Percentiles rank a stretch among this genome's conserved stretches.
These are phyloP conservation scores for Exophiala calicioides DNA, from an alignment of 2,329 filamentous ascomycete genomes.

Conservation along the genomic window DNA sequence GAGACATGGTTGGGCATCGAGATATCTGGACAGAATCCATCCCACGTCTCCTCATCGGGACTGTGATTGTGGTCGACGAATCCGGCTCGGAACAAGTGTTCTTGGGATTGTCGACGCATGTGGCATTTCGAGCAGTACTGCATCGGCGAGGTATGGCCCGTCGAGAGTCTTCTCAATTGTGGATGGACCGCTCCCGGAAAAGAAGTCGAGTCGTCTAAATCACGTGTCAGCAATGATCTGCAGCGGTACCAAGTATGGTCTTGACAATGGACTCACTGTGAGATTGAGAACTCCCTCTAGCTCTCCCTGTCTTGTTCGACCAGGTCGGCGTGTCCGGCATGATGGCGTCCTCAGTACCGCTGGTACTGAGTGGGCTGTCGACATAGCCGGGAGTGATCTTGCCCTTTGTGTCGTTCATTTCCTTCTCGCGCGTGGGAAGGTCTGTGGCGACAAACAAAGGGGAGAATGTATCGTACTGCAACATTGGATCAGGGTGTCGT, in stretches of 20 bases:
- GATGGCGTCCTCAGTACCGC: no score
- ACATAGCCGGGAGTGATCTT: no score
- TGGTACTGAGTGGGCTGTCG: no score
- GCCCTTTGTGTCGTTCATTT: neutral
- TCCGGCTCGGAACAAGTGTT: slow-evolving; percentile 5
- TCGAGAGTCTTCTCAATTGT: slow-evolving; percentile 19
- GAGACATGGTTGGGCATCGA: slow-evolving; percentile 17
- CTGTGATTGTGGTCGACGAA: slow-evolving; percentile 11
- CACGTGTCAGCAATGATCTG: slow-evolving; percentile 1
- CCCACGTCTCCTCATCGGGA: slow-evolving; percentile 18
- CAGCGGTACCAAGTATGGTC: neutral
- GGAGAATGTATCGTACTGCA: slow-evolving; percentile 26
- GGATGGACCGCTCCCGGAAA: slow-evolving; percentile 11
- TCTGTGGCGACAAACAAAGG: slow-evolving; percentile 8
- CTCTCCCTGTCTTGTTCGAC: no score
- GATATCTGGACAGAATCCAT: slow-evolving; percentile 27
- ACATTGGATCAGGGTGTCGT: slow-evolving; percentile 11
- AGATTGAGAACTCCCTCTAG: no score
- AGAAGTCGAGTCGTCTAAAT: slow-evolving; percentile 2
- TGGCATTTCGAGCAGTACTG: slow-evolving; percentile 23
- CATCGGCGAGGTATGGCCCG: slow-evolving; percentile 4
- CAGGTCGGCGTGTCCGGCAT: no score
- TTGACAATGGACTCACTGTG: neutral
- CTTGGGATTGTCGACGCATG: slow-evolving; percentile 20
- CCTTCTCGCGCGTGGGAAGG: slow-evolving; percentile 18